Evolutionary conservation across 225 moss, liverwort and hornwort genomes (phyloP), one percentile per base, ranked within the genome.

Genomic region (Asterella californica): DNA sequence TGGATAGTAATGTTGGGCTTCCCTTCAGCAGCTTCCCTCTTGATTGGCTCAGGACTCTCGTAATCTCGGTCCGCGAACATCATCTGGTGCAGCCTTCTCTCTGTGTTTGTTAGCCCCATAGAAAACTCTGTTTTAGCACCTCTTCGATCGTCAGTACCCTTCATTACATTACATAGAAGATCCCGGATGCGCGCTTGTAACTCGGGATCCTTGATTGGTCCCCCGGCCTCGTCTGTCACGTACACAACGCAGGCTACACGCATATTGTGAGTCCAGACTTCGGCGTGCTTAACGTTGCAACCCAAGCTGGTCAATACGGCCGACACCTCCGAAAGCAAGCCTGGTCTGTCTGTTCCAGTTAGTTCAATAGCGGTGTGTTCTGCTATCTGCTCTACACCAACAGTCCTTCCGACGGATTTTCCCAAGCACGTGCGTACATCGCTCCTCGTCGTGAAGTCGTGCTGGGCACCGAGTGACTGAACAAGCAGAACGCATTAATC

Each of bases 181-280:
- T 85, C 83, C 0, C 79, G 50, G 6, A 96, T 91, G 38, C 88
- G 87, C 0, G 86, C 80, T 72, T 89, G 84, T 46, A 86, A 87
- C 9, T 72, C 82, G 11, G 84, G 83, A 76, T 96, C 91, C 37
- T 89, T 88, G 52, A 96, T 88, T 30, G 92, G 90, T 25, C 91
- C 91, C 15, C 88, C 86, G 29, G 87, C 90, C 47, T 87, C 91
- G 29, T 96, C 94, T n/a, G 96, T 96, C 2, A 96, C 96, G 47
- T 92, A 94, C 10, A 96, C 89, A 50, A 96, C 94, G 78, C 96
- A 96, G 0, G 96, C 96, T 29, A 91, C 96, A 34, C 96, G 88
- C 81, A 90, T 83, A 24, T 94, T 92, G 78, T 96, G 96, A 30
- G 96, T 96, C 96, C 96, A 96, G 33, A 96, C 94, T 80, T 96